A percentile compares a stretch with the other conserved stretches of the same genome.
Conservation (phyloP, 495 filamentous ascomycete genomes). For the Xylaria cubensis region DNA sequence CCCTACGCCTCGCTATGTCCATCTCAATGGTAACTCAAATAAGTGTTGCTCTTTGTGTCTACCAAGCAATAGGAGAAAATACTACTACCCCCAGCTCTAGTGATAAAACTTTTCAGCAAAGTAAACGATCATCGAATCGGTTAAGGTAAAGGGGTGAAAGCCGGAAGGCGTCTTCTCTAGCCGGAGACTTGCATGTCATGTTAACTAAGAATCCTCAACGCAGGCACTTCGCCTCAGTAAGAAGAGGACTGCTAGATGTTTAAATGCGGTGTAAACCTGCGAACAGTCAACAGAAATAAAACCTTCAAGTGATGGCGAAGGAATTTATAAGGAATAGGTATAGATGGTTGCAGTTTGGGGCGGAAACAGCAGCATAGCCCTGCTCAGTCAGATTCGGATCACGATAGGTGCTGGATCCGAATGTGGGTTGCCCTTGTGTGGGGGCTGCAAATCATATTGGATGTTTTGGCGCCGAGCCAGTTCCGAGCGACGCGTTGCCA, state of each 20-base stretch:
- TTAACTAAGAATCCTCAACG: background rate
- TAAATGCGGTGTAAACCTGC: background rate
- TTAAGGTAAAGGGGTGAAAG: background rate
- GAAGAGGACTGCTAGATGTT: background rate
- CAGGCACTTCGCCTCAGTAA: slow-evolving; percentile 21
- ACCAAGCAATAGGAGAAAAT: background rate
- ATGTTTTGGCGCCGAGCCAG: slow-evolving; percentile 22
- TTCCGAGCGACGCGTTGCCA: slow-evolving; percentile 4
- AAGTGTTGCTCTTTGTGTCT: background rate
- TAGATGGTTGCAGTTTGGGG: slow-evolving; percentile 19
- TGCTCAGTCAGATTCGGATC: slow-evolving; percentile 8
- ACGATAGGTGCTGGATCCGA: background rate
- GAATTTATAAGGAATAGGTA: background rate
- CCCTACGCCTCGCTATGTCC: background rate
- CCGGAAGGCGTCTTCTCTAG: background rate
- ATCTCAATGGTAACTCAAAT: background rate
- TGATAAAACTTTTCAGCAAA: background rate
- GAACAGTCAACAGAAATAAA: background rate
- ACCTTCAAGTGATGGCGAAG: background rate
- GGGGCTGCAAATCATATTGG: slow-evolving; percentile 10
- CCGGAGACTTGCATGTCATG: background rate
- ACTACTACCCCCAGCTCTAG: background rate
- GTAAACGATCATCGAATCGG: background rate
- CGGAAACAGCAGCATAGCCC: slow-evolving; percentile 14
- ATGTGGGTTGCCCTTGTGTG: background rate